These are phyloP conservation scores for Ceratocystiopsis sp. DNA, from an alignment of 2,329 filamentous ascomycete species.

Conservation along the genomic window DNA sequence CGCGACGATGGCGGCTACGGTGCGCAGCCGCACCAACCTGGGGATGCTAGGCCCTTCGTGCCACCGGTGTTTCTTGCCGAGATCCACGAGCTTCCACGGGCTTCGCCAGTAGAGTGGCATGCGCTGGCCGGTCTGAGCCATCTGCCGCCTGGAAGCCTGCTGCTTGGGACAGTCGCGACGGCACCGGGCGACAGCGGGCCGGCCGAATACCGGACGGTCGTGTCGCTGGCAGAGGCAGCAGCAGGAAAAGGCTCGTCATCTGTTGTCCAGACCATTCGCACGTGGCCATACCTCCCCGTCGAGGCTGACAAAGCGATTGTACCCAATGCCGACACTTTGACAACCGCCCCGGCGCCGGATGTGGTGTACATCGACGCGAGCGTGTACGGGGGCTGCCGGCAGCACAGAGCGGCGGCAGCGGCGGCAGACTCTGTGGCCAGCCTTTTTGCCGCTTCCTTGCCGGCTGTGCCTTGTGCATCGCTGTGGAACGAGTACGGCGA, in stretches of 20 bases:
- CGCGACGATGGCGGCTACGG: constrained; percentile 10
- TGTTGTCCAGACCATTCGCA: background rate
- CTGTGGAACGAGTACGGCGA: constrained; percentile 23
- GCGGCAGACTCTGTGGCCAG: background rate
- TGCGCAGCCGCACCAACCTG: no score
- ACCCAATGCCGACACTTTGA: no score
- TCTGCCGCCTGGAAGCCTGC: constrained; percentile 7
- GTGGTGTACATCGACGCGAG: no score
- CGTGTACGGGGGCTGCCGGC: background rate
- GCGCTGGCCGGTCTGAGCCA: constrained; percentile 42
- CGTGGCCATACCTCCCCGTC: constrained; percentile 1
- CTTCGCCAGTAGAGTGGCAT: constrained; percentile 70
- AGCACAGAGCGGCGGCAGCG: background rate
- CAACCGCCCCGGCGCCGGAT: no score
- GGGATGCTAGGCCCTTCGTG: constrained; percentile 9
- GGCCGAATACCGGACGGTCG: background rate
- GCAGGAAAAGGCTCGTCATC: background rate
- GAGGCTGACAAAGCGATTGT: background rate
- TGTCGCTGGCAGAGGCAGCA: background rate
- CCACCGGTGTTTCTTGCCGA: constrained; percentile 62
- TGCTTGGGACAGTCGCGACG: background rate
- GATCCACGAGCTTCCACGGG: constrained; percentile 59
- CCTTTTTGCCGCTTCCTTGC: background rate
- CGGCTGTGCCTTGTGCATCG: constrained; percentile 23
- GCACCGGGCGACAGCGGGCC: background rate